Conservation (phyloP, 225 moss, liverwort and hornwort species). For the Physcomitrium patens region DNA sequence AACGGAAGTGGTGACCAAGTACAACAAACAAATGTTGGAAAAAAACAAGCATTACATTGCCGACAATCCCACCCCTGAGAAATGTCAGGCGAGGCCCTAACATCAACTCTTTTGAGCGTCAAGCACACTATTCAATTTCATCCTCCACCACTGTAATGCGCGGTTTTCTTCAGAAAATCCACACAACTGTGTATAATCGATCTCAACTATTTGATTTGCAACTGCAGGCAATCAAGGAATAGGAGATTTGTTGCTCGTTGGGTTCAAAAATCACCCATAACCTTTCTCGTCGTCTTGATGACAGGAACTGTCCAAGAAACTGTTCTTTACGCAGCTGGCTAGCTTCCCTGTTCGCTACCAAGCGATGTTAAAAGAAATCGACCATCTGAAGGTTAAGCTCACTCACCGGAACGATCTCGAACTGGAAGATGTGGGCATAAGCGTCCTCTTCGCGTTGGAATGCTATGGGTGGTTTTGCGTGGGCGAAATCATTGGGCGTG, state of each 20-base stretch:
- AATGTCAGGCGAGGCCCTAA: conserved; percentile 63
- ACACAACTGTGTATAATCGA: too few species aligned
- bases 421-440: conserved; percentile 73
- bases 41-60: conserved; percentile 71
- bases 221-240: too few species aligned
- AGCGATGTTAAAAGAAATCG: neutral
- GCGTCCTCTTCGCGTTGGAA: conserved; percentile 70
- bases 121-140: neutral
- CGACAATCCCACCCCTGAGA: conserved; percentile 71
- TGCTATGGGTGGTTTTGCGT: conserved; percentile 89
- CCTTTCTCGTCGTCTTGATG: too few species aligned
- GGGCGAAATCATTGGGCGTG: conserved; percentile 86
- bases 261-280: too few species aligned
- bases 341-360: too few species aligned
- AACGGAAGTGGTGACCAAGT: conserved; percentile 58
- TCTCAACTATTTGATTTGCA: too few species aligned
- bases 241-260: too few species aligned
- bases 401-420: conserved; percentile 66
- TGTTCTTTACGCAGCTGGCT: too few species aligned
- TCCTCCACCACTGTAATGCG: too few species aligned
- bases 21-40: conserved; percentile 69
- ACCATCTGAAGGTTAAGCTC: conserved; percentile 73
- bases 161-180: too few species aligned
- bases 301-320: too few species aligned
- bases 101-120: neutral